A percentile compares a stretch with the other conserved stretches of the same genome.
Conservation (phyloP, 257 asterid genomes). For the Fraxinus quadrangulata region DNA sequence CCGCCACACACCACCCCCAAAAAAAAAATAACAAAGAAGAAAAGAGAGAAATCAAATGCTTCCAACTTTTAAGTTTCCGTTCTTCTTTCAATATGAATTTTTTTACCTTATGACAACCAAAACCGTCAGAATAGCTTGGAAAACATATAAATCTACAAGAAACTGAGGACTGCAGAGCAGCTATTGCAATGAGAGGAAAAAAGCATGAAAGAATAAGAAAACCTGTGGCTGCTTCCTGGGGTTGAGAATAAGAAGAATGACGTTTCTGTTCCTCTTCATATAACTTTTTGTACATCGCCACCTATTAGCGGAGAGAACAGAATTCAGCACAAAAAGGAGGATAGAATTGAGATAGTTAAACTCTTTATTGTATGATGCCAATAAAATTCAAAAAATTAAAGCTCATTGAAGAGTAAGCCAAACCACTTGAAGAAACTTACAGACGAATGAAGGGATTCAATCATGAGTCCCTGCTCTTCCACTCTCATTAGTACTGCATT, state of each 20-base stretch:
- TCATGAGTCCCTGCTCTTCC: conserved; percentile 84
- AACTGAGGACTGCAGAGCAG: not conserved
- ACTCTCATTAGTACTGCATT: conserved; percentile 68
- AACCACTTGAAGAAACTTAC: conserved; percentile 47
- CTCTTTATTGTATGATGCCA: not conserved
- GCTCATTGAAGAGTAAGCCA: conserved; percentile 15
- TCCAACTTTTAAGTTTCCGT: not conserved
- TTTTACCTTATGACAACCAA: not conserved
- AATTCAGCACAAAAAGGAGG: conserved; percentile 7
- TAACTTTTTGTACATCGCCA: conserved; percentile 85
- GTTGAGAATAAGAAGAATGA: conserved; percentile 42
- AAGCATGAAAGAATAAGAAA: conserved; percentile 22
- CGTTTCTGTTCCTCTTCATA: conserved; percentile 77
- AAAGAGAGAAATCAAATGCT: not conserved
- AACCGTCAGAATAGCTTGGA: not conserved
- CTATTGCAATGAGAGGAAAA: not conserved
- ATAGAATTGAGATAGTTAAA: not conserved
- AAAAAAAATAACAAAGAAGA: not conserved
- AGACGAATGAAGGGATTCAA: conserved; percentile 87
- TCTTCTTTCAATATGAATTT: not conserved
- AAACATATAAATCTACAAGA: conserved; percentile 22
- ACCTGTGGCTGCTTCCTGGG: conserved; percentile 60
- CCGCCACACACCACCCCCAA: not conserved
- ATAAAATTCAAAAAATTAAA: not conserved
- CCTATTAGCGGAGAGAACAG: conserved; percentile 39